Percentiles rank a stretch among this genome's conserved stretches.
Conservation (phyloP, 2,329 filamentous ascomycete genomes). For the Didymella lethalis region DNA sequence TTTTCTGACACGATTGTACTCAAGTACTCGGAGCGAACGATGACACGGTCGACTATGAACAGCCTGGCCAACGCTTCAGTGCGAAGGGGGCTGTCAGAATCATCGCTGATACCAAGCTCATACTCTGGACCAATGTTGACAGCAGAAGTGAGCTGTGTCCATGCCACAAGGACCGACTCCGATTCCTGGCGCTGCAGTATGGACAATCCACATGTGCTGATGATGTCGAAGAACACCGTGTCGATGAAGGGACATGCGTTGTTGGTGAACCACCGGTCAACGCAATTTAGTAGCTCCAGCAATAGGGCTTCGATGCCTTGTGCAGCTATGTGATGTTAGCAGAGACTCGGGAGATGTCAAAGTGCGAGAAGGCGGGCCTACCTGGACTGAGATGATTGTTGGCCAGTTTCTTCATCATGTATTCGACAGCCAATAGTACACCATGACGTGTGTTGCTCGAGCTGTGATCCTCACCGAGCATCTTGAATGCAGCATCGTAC, state of each 20-base stretch:
- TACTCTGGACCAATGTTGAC: conserved; percentile 34
- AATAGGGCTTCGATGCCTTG: conserved; percentile 30
- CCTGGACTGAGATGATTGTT: conserved; percentile 1
- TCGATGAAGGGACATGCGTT: conserved; percentile 45
- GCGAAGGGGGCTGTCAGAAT: conserved; percentile 28
- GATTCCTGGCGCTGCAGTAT: conserved; percentile 32
- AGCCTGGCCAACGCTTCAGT: conserved; percentile 32
- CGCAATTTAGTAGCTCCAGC: conserved; percentile 27
- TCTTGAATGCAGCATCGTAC: conserved; percentile 28
- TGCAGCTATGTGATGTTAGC: conserved; percentile 24
- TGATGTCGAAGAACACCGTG: conserved; percentile 49
- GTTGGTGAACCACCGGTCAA: conserved; percentile 26
- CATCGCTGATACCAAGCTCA: conserved; percentile 19
- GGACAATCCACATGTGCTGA: conserved; percentile 38
- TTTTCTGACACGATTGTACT: conserved; percentile 23
- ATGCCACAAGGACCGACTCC: conserved; percentile 27
- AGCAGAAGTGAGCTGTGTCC: conserved; percentile 29
- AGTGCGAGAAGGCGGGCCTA: not conserved
- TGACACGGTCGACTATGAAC: conserved; percentile 38
- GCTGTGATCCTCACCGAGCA: conserved; percentile 26
- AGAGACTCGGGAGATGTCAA: not conserved
- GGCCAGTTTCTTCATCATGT: conserved; percentile 39
- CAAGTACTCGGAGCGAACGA: conserved; percentile 28
- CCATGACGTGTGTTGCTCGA: conserved; percentile 45
- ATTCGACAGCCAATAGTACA: conserved; percentile 42